These are phyloP conservation scores for Phycomyces blakesleeanus DNA, from an alignment of 192 early-diverging fungal species.

Conservation along the genomic window DNA sequence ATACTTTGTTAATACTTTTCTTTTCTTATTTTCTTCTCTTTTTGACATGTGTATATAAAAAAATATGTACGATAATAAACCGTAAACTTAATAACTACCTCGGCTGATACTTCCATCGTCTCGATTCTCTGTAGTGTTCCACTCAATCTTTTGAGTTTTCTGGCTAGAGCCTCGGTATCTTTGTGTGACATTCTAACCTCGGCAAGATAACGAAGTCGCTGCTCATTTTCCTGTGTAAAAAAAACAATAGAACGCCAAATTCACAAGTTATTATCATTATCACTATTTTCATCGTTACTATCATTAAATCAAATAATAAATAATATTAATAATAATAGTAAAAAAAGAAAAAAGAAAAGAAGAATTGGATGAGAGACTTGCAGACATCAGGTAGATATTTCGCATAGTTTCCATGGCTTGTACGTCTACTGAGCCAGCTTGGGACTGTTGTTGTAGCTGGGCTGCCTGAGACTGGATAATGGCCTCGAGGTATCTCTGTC, in stretches of 20 bases:
- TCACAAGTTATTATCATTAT: too few relatives aligned
- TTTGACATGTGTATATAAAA: too few relatives aligned
- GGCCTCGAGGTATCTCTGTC: constrained; percentile 12
- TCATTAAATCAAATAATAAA: too few relatives aligned
- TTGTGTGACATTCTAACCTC: constrained; percentile 31
- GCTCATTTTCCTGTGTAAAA: constrained; percentile 30
- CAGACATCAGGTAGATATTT: constrained; percentile 16
- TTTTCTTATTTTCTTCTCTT: neutral
- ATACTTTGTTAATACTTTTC: too few relatives aligned
- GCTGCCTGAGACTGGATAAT: constrained; percentile 21
- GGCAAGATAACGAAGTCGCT: constrained; percentile 22
- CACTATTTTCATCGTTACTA: too few relatives aligned
- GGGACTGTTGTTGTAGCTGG: constrained; percentile 11
- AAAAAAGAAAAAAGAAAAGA: neutral
- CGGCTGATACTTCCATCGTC: constrained; percentile 14
- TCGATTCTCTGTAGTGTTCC: constrained; percentile 20
- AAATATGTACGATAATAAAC: too few relatives aligned
- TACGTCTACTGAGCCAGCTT: neutral
- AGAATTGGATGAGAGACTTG: neutral
- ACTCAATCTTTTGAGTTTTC: constrained; percentile 23
- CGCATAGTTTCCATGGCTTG: constrained; percentile 18
- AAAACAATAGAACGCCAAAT: too few relatives aligned
- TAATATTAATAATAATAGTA: neutral
- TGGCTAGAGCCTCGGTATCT: constrained; percentile 28
- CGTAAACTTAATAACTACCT: constrained; percentile 12